phyloP scores from a whole-genome alignment of 352 stramenopile species.

The Globisporangium iwayamae region DNA sequence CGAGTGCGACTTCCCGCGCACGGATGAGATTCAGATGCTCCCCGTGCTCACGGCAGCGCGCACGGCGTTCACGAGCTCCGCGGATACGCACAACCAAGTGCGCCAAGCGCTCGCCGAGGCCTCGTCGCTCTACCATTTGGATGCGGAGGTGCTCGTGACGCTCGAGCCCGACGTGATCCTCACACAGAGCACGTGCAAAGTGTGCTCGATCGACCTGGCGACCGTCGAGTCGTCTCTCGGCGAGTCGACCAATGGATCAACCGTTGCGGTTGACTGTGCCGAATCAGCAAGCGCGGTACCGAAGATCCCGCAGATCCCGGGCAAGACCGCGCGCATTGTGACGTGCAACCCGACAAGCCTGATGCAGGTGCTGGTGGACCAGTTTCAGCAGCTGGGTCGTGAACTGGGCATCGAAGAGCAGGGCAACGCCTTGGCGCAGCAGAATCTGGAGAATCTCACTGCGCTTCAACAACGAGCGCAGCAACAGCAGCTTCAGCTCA shows the following conservation, averaged over 20 bases:
- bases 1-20: slow-evolving; percentile 61
- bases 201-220: slow-evolving; percentile 70
- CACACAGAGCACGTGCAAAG: slow-evolving; percentile 66
- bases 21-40: slow-evolving; percentile 28
- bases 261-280: not conserved
- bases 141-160: slow-evolving; percentile 31
- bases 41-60: slow-evolving; percentile 53
- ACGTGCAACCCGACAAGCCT: slow-evolving; percentile 48
- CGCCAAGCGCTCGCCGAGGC: slow-evolving; percentile 40
- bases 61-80: slow-evolving; percentile 61
- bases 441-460: slow-evolving; percentile 26
- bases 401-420: slow-evolving; percentile 39
- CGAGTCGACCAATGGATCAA: not conserved
- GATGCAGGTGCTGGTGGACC: slow-evolving; percentile 37
- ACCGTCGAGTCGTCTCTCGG: slow-evolving; percentile 30
- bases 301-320: slow-evolving; percentile 13
- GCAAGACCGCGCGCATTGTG: slow-evolving; percentile 35
- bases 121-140: slow-evolving; percentile 61
- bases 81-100: slow-evolving; percentile 65
- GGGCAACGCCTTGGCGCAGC: slow-evolving; percentile 31
- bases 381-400: slow-evolving; percentile 47
- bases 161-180: slow-evolving; percentile 65
- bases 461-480: slow-evolving; percentile 23
- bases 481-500: not conserved
- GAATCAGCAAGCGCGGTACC: slow-evolving; percentile 6